Conservation (phyloP, 179 eudicot species). For the Amaranthus tricolor region DNA sequence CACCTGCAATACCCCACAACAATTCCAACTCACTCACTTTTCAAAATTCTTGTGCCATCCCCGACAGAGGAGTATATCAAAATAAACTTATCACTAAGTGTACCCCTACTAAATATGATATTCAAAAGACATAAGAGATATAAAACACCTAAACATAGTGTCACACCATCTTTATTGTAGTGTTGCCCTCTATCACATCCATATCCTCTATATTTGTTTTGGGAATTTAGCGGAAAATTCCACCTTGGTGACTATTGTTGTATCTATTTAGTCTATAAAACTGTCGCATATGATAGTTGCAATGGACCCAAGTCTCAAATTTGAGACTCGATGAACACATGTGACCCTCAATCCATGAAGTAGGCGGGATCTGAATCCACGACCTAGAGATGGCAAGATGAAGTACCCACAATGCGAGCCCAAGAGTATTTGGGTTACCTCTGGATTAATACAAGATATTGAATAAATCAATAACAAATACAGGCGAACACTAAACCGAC, state of each 20-base stretch:
- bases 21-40: too few relatives aligned
- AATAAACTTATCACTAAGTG: neutral
- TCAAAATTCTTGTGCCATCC: too few relatives aligned
- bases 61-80: too few relatives aligned
- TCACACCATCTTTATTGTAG: neutral
- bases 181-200: neutral
- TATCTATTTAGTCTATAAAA: constrained; percentile 1
- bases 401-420: too few relatives aligned
- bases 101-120: neutral
- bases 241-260: neutral
- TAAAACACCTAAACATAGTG: neutral
- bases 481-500: too few relatives aligned
- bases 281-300: too few relatives aligned
- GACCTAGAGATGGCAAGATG: too few relatives aligned
- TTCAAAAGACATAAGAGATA: neutral
- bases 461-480: too few relatives aligned
- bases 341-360: neutral
- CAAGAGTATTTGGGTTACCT: too few relatives aligned
- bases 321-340: neutral
- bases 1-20: too few relatives aligned
- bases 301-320: neutral
- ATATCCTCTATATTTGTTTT: neutral
- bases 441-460: too few relatives aligned
- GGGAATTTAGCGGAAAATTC: neutral
- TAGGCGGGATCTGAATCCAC: too few relatives aligned